Conservation (phyloP, 1,284 basidiomycete genomes). For the Cutaneotrichosporon sp. region DNA sequence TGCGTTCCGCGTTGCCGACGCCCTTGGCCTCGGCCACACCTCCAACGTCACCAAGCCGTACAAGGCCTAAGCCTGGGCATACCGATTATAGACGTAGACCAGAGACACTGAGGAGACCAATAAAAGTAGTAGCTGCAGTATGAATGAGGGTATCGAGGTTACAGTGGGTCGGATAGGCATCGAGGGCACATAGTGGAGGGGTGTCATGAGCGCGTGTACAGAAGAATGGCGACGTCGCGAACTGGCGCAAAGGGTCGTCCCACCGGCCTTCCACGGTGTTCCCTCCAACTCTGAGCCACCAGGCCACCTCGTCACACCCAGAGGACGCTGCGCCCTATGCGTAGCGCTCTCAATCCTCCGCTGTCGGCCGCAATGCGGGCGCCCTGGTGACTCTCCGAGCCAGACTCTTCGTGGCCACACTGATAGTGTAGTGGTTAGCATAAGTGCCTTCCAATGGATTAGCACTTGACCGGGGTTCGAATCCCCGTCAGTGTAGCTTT, state of each 20-base stretch:
- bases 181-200: no score
- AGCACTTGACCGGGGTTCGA: slow-evolving; percentile 7
- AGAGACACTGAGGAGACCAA: background rate
- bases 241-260: no score
- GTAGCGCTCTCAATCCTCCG: background rate
- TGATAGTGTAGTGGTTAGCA: slow-evolving; percentile 7
- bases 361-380: background rate
- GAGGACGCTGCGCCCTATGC: no score
- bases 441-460: slow-evolving; percentile 5
- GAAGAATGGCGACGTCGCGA: no score
- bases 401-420: background rate
- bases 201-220: no score
- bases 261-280: no score
- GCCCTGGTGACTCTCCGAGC: no score
- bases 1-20: slow-evolving; percentile 51
- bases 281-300: no score
- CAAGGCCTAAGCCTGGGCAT: slow-evolving; percentile 27
- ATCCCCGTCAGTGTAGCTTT: slow-evolving; percentile 6
- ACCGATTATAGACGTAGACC: background rate
- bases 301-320: no score
- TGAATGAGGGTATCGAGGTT: no score
- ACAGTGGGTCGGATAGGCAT: no score
- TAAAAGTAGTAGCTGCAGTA: background rate
- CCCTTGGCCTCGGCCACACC: slow-evolving; percentile 45
- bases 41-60: slow-evolving; percentile 40